These are phyloP conservation scores for Gracilaria gracilis DNA, from an alignment of 23 red algal genomes.

Conservation along the genomic window DNA sequence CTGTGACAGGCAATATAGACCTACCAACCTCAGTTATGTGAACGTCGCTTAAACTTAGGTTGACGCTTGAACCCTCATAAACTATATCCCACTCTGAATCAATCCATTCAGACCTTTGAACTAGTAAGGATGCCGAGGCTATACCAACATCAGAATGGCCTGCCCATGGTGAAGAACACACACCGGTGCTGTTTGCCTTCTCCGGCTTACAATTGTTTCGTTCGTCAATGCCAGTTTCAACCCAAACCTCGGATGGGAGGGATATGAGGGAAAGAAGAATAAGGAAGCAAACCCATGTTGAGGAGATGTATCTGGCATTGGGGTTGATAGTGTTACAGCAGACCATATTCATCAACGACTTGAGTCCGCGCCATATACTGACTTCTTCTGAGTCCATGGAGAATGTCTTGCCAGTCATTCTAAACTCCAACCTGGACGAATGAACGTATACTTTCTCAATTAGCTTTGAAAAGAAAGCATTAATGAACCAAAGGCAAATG, in stretches of 20 bases:
- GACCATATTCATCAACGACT: not conserved
- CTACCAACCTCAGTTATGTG: not conserved
- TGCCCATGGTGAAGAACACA: conserved; percentile 27
- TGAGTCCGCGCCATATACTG: not conserved
- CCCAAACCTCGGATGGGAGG: conserved; percentile 20
- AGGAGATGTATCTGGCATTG: not conserved
- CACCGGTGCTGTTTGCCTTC: not conserved
- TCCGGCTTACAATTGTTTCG: not conserved
- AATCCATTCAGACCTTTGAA: conserved; percentile 27
- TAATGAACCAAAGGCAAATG: not conserved
- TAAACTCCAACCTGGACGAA: not conserved
- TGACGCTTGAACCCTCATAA: conserved; percentile 3
- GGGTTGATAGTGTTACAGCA: conserved; percentile 1
- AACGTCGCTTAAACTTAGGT: conserved; percentile 6
- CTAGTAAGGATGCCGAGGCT: conserved; percentile 8
- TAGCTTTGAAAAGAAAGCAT: not conserved
- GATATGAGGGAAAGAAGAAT: conserved; percentile 19
- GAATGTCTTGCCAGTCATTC: not conserved
- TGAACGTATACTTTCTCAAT: conserved; percentile 12
- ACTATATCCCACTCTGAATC: conserved; percentile 36
- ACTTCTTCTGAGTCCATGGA: conserved; percentile 10
- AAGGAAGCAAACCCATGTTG: conserved; percentile 18
- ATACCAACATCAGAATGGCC: conserved; percentile 43
- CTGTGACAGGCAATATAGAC: not conserved
- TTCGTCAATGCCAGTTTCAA: conserved; percentile 34